A percentile compares a stretch with the other conserved stretches of the same genome.
These are phyloP conservation scores for Firmiana major DNA, from an alignment of 345 rosid genomes.

Conservation along the genomic window DNA sequence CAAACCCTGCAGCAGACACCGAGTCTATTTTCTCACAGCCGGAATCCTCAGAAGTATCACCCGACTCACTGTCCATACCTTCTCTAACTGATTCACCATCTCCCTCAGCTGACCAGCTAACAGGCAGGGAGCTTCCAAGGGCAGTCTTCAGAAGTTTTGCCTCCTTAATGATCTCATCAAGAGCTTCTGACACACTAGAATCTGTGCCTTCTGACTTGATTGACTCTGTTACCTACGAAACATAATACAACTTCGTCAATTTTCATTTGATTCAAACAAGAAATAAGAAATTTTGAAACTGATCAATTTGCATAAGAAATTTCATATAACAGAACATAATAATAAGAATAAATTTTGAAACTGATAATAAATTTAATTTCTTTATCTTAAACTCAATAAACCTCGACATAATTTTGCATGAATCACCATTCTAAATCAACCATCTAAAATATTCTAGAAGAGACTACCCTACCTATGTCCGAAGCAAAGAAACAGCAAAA, in stretches of 20 bases:
- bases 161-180: slow-evolving; percentile 56
- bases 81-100: slow-evolving; percentile 41
- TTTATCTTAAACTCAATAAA: neutral
- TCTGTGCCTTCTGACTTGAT: slow-evolving; percentile 30
- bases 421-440: neutral
- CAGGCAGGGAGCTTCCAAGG: slow-evolving; percentile 74
- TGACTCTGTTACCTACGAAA: slow-evolving; percentile 58
- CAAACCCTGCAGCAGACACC: slow-evolving; percentile 88
- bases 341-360: neutral
- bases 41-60: slow-evolving; percentile 24
- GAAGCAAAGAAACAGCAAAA: neutral
- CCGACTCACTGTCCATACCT: slow-evolving; percentile 10
- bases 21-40: slow-evolving; percentile 54
- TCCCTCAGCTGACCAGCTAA: slow-evolving; percentile 87
- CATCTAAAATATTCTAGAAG: neutral
- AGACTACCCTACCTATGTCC: neutral
- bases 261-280: neutral
- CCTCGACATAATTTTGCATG: neutral
- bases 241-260: neutral
- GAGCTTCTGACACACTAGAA: slow-evolving; percentile 33
- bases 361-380: neutral
- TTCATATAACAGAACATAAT: neutral
- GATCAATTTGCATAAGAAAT: slow-evolving; percentile 3
- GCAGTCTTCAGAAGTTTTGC: slow-evolving; percentile 88
- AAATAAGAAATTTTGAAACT: too few relatives aligned